Base-by-base conservation (phyloP, 192 early-diverging fungal species). In the Endogone sp. region DNA sequence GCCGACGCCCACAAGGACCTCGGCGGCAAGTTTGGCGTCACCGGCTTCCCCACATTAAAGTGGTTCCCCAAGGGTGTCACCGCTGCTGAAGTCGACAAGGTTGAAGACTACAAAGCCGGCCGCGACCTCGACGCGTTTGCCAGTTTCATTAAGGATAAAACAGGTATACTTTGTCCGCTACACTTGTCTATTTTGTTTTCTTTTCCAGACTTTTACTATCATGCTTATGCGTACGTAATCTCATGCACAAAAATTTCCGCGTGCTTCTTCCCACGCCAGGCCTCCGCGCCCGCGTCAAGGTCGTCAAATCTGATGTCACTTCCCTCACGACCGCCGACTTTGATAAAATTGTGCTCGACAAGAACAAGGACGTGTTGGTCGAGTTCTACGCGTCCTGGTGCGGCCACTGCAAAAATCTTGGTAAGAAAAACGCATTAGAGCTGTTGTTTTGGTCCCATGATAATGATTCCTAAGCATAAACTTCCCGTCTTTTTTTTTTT, bases 351-450 rank as follows among this genome's bases (percentile, higher is more conserved):
- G 93, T 90, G 20, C 71, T 92, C 54, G 85, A 91, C 65, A 77
- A 88, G 49, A 71, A 81, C 68, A 92, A 89, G 70, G 90, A 86
- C 76, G 89, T 89, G 9, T 76, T 99, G 69, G 96, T 97, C 30
- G 92, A 94, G 78, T 98, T 97, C 77, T 96, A 90, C 79, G 96
- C 95, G 22, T 89, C 90, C 23, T 96, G 93, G 92, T 96, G 92
- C 74, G 94, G 93, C 10, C 93, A 95, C 78, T 95, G 84, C 78
- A 85, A 86, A 64, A 86, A 49, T 57, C 63, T 88, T 62, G 79
- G 85, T 86, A 84, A 44, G 37, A 4, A 66, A 24, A 37, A 44
- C 13, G 13, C 4, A 44, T 6, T 27, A 25, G 55, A 65, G 30
- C 16, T 13, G 29, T n/a, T 57, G 26, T 58, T 56, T 9, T 30